These are phyloP conservation scores for Flaveria brownii DNA, from an alignment of 129 eudicot species.

Conservation along the genomic window DNA sequence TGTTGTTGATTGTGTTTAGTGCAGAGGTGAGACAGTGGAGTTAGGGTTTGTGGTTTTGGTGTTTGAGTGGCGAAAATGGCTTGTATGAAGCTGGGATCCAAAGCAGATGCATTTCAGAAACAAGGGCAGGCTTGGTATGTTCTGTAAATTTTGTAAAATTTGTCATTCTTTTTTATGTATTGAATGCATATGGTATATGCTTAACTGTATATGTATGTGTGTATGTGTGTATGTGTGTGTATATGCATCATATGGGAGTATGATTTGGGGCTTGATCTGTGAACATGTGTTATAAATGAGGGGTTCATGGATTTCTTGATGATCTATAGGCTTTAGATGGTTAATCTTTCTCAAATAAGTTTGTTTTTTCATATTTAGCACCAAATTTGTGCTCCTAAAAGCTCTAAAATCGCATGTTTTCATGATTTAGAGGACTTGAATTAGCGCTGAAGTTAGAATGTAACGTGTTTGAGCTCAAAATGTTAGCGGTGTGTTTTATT, in stretches of 20 bases:
- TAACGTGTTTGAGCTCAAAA: constrained; percentile 6
- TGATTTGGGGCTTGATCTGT: not conserved
- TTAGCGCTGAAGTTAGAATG: not conserved
- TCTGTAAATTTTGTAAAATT: constrained; percentile 19
- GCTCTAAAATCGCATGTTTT: not conserved
- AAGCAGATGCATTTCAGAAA: constrained; percentile 85
- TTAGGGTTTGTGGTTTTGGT: constrained; percentile 20
- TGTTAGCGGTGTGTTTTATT: constrained; percentile 12
- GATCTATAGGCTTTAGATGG: not conserved
- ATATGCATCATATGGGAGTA: constrained; percentile 1
- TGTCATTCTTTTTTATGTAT: constrained; percentile 5
- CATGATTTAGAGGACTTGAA: constrained; percentile 13
- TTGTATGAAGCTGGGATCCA: constrained; percentile 95
- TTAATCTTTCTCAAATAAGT: not conserved
- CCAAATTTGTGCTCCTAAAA: constrained; percentile 2
- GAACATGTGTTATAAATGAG: not conserved
- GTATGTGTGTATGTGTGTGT: constrained; percentile 3
- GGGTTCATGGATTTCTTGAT: constrained; percentile 14
- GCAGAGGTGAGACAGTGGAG: too few species aligned
- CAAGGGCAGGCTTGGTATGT: constrained; percentile 93
- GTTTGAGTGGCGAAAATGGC: constrained; percentile 52
- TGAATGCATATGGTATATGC: not conserved
- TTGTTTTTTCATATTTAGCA: not conserved
- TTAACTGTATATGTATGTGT: not conserved
- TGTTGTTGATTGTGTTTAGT: constrained; percentile 14